phyloP scores from a whole-genome alignment of 2,329 filamentous ascomycete species.

The Parastagonospora nodorum region DNA sequence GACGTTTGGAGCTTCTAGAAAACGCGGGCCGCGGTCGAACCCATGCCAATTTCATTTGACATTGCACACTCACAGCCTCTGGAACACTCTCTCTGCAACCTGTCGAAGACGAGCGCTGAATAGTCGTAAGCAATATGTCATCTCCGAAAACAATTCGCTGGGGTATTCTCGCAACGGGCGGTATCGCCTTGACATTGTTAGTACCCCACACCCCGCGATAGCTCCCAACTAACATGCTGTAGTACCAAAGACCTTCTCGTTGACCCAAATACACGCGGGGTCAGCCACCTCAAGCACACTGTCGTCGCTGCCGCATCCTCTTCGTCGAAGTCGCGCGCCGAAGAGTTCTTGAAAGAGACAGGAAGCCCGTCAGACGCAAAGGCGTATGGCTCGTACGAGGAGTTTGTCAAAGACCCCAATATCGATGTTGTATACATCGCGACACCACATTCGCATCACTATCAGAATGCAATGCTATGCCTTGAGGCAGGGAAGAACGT shows the following conservation, averaged over 20 bases:
- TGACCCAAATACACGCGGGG: slow-evolving; percentile 71
- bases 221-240: slow-evolving; percentile 7
- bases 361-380: slow-evolving; percentile 70
- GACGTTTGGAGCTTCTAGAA: slow-evolving; percentile 16
- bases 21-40: neutral
- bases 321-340: slow-evolving; percentile 69
- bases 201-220: slow-evolving; percentile 22
- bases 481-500: slow-evolving; percentile 85
- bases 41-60: neutral
- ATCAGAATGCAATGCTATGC: slow-evolving; percentile 86
- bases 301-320: slow-evolving; percentile 83
- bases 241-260: slow-evolving; percentile 74
- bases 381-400: slow-evolving; percentile 80
- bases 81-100: neutral
- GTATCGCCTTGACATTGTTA: slow-evolving; percentile 53
- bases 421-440: slow-evolving; percentile 89
- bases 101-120: neutral
- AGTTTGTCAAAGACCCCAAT: slow-evolving; percentile 76
- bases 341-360: slow-evolving; percentile 72
- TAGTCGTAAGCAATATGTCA: slow-evolving; percentile 26
- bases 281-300: slow-evolving; percentile 74
- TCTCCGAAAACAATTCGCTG: slow-evolving; percentile 47
- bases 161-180: slow-evolving; percentile 57
- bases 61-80: slow-evolving; percentile 1
- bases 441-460: slow-evolving; percentile 91